Evolutionary conservation across 2,329 filamentous ascomycete genomes (phyloP).

Genomic region (Dothidotthia symphoricarpi): DNA sequence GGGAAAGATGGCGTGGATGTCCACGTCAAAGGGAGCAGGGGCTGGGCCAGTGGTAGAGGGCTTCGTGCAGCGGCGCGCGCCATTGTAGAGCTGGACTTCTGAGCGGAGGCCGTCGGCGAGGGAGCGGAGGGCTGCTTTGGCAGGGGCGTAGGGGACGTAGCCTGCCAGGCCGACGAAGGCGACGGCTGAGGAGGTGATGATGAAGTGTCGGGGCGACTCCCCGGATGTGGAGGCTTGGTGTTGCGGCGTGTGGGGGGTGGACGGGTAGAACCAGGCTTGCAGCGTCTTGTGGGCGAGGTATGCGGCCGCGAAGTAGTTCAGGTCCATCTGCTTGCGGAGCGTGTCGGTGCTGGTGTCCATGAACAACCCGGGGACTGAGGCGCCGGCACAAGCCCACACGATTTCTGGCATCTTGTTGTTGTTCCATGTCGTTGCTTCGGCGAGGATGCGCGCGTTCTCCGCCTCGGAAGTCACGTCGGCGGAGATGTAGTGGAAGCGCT

Average conservation of each 20-base stretch:
- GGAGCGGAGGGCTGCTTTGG: conserved; percentile 80
- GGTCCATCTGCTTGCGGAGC: conserved; percentile 78
- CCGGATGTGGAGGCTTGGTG: conserved; percentile 13
- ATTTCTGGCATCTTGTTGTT: conserved; percentile 70
- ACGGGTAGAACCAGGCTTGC: conserved; percentile 64
- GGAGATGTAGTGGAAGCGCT: conserved; percentile 79
- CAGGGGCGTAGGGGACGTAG: conserved; percentile 78
- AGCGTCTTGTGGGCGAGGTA: conserved; percentile 83
- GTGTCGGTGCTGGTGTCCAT: conserved; percentile 67
- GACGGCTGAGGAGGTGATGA: conserved; percentile 79
- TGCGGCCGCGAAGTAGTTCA: conserved; percentile 84
- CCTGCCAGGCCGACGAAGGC: conserved; percentile 77
- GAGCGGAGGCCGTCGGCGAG: conserved; percentile 80
- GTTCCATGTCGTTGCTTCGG: conserved; percentile 77
- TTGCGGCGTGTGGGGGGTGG: conserved; percentile 40
- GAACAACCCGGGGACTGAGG: conserved; percentile 72
- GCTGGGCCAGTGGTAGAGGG: conserved; percentile 25
- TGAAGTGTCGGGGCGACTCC: conserved; percentile 66
- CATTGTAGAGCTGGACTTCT: conserved; percentile 84
- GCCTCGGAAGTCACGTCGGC: conserved; percentile 73
- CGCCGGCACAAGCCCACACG: conserved; percentile 87
- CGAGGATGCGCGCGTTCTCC: conserved; percentile 69
- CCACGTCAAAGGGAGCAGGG: conserved; percentile 63
- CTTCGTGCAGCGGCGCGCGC: conserved; percentile 46
- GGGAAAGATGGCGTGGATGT: conserved; percentile 78